Evolutionary conservation across 352 stramenopile species (phyloP).

Genomic region (Pythium phragmiticola): DNA sequence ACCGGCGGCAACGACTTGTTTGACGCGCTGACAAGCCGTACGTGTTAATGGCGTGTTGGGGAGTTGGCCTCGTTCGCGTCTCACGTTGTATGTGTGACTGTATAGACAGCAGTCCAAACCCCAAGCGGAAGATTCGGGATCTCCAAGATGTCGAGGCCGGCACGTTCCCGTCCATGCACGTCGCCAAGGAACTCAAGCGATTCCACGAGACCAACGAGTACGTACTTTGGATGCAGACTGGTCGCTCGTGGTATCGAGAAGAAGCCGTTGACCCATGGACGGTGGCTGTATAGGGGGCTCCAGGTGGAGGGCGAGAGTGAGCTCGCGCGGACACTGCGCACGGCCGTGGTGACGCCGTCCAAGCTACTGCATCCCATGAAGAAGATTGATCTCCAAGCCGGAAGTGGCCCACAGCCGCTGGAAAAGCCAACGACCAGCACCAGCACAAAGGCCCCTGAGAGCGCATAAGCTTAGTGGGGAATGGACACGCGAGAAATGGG

Average conservation of each 20-base stretch:
- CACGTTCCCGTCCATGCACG: conserved; percentile 29
- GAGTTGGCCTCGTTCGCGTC: background rate
- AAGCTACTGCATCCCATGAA: conserved; percentile 55
- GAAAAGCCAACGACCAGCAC: background rate
- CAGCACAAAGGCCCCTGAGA: conserved; percentile 14
- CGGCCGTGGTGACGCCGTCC: conserved; percentile 43
- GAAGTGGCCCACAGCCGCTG: background rate
- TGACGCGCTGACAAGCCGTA: conserved; percentile 23
- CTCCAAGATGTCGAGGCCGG: conserved; percentile 40
- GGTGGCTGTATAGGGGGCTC: background rate
- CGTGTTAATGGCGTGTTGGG: background rate
- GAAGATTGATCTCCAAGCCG: conserved; percentile 51
- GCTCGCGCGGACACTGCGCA: background rate
- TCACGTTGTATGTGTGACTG: background rate
- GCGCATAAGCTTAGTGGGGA: conserved; percentile 10
- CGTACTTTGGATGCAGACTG: background rate
- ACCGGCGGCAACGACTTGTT: conserved; percentile 31
- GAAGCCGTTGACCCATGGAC: background rate
- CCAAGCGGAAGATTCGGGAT: conserved; percentile 69
- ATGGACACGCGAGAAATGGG: background rate
- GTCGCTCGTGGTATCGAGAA: background rate
- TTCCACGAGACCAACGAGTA: conserved; percentile 46
- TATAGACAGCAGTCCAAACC: conserved; percentile 56
- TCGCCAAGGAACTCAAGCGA: conserved; percentile 58
- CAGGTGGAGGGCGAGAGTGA: conserved; percentile 13